phyloP scores from a whole-genome alignment of 768 basidiomycete species.

The Podaxis rugospora region DNA sequence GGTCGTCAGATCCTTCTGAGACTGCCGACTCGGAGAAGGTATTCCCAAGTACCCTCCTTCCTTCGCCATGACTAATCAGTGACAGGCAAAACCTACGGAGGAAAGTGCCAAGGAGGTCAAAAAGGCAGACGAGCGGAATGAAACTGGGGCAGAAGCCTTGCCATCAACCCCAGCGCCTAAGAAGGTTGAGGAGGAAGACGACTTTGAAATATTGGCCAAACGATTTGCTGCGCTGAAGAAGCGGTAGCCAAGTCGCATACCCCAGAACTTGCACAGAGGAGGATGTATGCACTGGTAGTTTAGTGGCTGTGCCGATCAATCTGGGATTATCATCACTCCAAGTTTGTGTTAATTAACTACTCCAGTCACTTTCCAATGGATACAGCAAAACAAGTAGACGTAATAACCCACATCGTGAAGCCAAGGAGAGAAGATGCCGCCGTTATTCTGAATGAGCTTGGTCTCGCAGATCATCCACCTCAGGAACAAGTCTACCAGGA shows the following conservation, averaged over 20 bases:
- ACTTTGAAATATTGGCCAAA: slow-evolving; percentile 70
- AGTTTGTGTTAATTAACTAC: neutral
- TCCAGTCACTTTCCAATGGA: slow-evolving; percentile 24
- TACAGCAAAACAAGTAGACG: slow-evolving; percentile 22
- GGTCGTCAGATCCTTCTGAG: slow-evolving; percentile 34
- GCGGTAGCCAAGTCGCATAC: slow-evolving; percentile 34
- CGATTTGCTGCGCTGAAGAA: slow-evolving; percentile 89
- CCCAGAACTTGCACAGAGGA: neutral
- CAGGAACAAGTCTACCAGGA: slow-evolving; percentile 56
- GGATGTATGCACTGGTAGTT: neutral
- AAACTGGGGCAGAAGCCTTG: slow-evolving; percentile 18
- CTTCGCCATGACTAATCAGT: neutral
- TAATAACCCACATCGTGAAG: slow-evolving; percentile 45
- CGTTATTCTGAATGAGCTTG: slow-evolving; percentile 48
- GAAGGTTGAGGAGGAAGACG: slow-evolving; percentile 44
- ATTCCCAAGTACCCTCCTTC: neutral
- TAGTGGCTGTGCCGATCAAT: slow-evolving; percentile 9
- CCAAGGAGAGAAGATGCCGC: slow-evolving; percentile 36
- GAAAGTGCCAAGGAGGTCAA: neutral
- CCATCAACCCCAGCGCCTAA: slow-evolving; percentile 22
- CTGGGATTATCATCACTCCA: neutral
- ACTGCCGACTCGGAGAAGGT: slow-evolving; percentile 7
- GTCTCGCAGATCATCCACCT: slow-evolving; percentile 53
- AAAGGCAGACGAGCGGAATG: slow-evolving; percentile 11
- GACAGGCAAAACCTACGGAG: neutral